phyloP scores from a whole-genome alignment of 1,284 basidiomycete species.

The Laetiporus sulphureus region DNA sequence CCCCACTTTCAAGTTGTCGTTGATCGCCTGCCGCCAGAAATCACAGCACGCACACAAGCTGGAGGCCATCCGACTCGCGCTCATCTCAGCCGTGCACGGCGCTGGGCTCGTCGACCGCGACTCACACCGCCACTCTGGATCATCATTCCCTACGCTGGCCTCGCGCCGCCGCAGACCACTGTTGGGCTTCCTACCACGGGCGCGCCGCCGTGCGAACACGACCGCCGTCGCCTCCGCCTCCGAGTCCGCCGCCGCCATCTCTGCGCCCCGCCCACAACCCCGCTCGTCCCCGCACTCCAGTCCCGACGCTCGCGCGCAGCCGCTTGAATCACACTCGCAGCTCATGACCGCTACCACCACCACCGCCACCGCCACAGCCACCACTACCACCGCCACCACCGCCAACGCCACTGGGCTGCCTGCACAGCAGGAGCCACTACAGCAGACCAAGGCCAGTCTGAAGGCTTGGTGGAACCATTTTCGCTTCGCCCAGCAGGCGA shows the following conservation, averaged over 20 bases:
- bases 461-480: conserved; percentile 85
- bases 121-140: neutral
- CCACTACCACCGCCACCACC: conserved; percentile 7
- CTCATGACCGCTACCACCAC: conserved; percentile 2
- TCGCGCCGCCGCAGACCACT: conserved; percentile 18
- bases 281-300: conserved; percentile 1
- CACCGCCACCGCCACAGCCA: conserved; percentile 2
- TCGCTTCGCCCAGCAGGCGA: conserved; percentile 51
- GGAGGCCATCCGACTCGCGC: no score
- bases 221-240: conserved; percentile 12
- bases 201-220: conserved; percentile 20
- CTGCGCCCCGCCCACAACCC: neutral
- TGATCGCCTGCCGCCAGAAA: no score
- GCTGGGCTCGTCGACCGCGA: no score
- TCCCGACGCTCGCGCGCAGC: conserved; percentile 2
- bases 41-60: no score
- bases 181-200: conserved; percentile 17
- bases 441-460: conserved; percentile 55
- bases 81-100: no score
- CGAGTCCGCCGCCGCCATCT: conserved; percentile 6
- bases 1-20: no score
- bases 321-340: no score
- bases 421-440: conserved; percentile 12
- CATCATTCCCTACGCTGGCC: conserved; percentile 6
- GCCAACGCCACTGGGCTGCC: conserved; percentile 15